Conservation (phyloP, 164 flowering plant genomes). For the Kingdonia uniflora region DNA sequence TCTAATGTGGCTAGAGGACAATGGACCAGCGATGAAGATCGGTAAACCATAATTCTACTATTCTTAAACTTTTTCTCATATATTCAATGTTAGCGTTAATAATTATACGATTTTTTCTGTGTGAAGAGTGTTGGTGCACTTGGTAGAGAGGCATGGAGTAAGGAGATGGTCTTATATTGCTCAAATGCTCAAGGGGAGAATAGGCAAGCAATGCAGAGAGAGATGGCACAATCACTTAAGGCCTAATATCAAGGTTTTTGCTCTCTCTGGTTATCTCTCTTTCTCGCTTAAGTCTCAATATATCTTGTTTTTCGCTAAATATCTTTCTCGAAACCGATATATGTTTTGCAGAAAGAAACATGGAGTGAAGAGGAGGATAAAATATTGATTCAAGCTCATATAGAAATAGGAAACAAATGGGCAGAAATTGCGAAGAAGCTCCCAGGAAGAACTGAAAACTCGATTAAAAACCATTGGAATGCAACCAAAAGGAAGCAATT, state of each 20-base stretch:
- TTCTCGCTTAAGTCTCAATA: too few relatives aligned
- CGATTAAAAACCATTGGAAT: slow-evolving; percentile 89
- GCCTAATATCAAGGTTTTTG: slow-evolving; percentile 34
- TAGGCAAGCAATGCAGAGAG: slow-evolving; percentile 43
- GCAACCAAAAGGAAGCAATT: slow-evolving; percentile 74
- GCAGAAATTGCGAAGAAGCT: slow-evolving; percentile 77
- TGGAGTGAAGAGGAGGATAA: slow-evolving; percentile 82
- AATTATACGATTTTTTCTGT: background rate
- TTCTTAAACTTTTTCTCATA: background rate
- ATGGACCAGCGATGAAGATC: slow-evolving; percentile 73
- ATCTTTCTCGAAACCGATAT: background rate
- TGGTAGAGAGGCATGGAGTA: slow-evolving; percentile 31
- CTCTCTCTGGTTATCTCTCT: background rate
- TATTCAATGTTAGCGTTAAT: background rate
- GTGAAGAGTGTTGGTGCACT: slow-evolving; percentile 29
- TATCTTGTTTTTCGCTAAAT: background rate
- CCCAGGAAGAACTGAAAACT: slow-evolving; percentile 80
- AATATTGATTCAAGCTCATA: slow-evolving; percentile 47
- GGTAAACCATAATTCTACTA: slow-evolving; percentile 20
- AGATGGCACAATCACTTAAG: slow-evolving; percentile 44
- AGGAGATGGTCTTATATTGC: slow-evolving; percentile 40
- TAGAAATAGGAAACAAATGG: slow-evolving; percentile 80
- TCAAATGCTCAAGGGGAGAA: slow-evolving; percentile 25
- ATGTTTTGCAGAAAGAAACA: slow-evolving; percentile 47
- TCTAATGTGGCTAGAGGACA: slow-evolving; percentile 43